A percentile compares a stretch with the other conserved stretches of the same genome.
Evolutionary conservation across 768 basidiomycete species (phyloP).

Genomic region (Mycena venus): DNA sequence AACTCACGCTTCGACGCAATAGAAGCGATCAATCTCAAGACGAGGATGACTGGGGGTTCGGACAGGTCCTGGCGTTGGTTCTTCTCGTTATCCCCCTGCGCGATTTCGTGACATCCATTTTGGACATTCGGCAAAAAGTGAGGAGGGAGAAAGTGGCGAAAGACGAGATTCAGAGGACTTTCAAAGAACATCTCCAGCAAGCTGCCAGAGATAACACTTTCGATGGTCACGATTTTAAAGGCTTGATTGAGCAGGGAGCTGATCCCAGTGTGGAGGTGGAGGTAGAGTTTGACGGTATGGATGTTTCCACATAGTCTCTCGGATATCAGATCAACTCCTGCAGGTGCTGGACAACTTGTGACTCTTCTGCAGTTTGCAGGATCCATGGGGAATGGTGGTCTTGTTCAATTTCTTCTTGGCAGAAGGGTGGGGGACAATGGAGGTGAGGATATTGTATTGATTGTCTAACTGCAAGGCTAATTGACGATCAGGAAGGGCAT

Average conservation of each 20-base stretch:
- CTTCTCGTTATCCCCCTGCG: too few relatives aligned
- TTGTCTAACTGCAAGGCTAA: background rate
- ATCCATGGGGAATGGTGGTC: background rate
- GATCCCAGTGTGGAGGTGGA: background rate
- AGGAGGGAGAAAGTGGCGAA: background rate
- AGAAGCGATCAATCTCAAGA: background rate
- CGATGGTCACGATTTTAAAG: background rate
- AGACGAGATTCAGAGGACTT: background rate
- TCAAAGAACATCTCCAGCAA: slow-evolving; percentile 4
- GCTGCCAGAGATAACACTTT: background rate
- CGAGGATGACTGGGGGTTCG: background rate
- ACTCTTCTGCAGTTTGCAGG: slow-evolving; percentile 11
- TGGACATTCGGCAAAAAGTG: slow-evolving; percentile 1
- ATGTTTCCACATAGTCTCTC: background rate
- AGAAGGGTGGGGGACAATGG: background rate
- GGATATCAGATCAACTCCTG: background rate
- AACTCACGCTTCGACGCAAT: background rate
- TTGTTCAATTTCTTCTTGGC: background rate
- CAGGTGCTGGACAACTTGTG: background rate
- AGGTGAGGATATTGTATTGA: background rate
- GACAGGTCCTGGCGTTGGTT: too few relatives aligned
- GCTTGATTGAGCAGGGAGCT: background rate
- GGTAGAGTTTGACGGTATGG: background rate
- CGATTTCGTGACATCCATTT: too few relatives aligned
- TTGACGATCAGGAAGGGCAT: background rate